Conservation (phyloP, 495 filamentous ascomycete genomes). For the Aspergillus carlsbadensis region DNA sequence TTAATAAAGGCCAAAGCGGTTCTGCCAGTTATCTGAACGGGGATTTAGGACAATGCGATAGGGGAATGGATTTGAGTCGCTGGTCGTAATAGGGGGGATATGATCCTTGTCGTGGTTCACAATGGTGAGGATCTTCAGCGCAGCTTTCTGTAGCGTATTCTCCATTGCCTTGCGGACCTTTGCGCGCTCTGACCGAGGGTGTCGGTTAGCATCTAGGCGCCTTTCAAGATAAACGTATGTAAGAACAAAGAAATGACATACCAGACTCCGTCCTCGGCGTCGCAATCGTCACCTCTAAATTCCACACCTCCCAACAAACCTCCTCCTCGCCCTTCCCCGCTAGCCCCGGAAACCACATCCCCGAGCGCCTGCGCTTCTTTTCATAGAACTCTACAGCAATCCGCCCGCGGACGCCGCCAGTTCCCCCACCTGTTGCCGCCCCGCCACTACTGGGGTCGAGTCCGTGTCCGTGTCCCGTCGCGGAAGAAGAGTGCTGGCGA, state of each 20-base stretch:
- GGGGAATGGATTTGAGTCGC: conserved; percentile 89
- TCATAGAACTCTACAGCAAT: conserved; percentile 94
- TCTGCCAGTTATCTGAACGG: conserved; percentile 74
- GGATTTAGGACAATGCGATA: conserved; percentile 88
- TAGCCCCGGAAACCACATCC: conserved; percentile 62
- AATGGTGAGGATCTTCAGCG: conserved; percentile 80
- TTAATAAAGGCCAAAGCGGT: conserved; percentile 75
- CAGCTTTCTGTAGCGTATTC: conserved; percentile 77
- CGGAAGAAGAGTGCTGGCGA: conserved; percentile 53
- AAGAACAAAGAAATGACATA: conserved; percentile 36
- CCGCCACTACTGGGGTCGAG: conserved; percentile 50
- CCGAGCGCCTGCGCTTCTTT: conserved; percentile 75
- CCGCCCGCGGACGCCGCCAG: conserved; percentile 61
- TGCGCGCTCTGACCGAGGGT: conserved; percentile 59
- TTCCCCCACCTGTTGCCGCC: conserved; percentile 21
- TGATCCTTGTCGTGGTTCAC: conserved; percentile 92
- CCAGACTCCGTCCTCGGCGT: conserved; percentile 86
- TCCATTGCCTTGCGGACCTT: conserved; percentile 89
- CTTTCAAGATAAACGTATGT: not conserved
- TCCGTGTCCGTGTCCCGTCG: no score
- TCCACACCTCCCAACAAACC: conserved; percentile 96
- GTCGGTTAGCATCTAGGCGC: not conserved
- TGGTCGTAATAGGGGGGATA: conserved; percentile 94
- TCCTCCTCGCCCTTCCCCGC: conserved; percentile 77
- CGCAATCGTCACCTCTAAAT: conserved; percentile 84